Evolutionary conservation across 805 yeast genomes (phyloP).

Genomic region (Spathaspora arborariae): DNA sequence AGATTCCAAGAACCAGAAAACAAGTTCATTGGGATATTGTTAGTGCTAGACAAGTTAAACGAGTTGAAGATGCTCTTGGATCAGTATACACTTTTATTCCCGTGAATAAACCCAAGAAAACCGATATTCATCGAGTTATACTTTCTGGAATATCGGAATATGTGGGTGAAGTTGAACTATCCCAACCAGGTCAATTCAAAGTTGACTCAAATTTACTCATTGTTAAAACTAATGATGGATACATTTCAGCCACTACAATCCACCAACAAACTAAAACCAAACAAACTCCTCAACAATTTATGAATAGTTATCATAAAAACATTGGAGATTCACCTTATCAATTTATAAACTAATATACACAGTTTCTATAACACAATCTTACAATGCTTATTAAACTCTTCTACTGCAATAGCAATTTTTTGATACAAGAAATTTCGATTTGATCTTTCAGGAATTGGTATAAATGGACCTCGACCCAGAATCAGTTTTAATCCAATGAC

Average conservation of each 20-base stretch:
- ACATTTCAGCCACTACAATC: conserved; percentile 30
- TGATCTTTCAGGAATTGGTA: conserved; percentile 69
- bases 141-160: conserved; percentile 29
- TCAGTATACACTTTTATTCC: conserved; percentile 45
- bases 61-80: conserved; percentile 52
- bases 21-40: conserved; percentile 46
- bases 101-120: conserved; percentile 26
- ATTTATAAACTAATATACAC: conserved; percentile 2
- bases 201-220: conserved; percentile 21
- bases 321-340: conserved; percentile 29
- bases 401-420: conserved; percentile 76
- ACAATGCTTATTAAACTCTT: conserved; percentile 68
- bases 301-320: conserved; percentile 42
- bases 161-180: not conserved
- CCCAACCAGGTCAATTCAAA: conserved; percentile 20
- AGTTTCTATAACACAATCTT: conserved; percentile 35
- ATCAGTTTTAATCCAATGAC: conserved; percentile 53
- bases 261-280: conserved; percentile 54
- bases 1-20: conserved; percentile 41
- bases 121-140: conserved; percentile 43
- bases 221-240: conserved; percentile 44
- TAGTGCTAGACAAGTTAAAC: conserved; percentile 34
- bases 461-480: conserved; percentile 48
- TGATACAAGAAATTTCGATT: conserved; percentile 66
- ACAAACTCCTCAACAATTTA: conserved; percentile 46